A percentile compares a stretch with the other conserved stretches of the same genome.
phyloP scores from a whole-genome alignment of 768 basidiomycete genomes.

The Boletus reticulatus region DNA sequence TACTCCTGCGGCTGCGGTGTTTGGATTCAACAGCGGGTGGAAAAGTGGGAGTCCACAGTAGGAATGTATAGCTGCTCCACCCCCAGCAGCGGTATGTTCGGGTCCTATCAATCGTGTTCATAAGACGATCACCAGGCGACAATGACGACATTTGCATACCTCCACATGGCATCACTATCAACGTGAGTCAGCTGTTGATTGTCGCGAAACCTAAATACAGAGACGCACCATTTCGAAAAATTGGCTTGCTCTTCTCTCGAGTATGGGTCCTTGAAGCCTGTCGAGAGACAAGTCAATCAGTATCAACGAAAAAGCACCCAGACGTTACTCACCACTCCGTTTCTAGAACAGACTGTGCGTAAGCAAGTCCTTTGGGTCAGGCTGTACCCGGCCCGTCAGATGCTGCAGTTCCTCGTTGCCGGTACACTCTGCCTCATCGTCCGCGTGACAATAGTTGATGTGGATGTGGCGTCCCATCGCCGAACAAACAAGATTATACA shows the following conservation, averaged over 20 bases:
- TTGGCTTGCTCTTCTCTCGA: slow-evolving; percentile 53
- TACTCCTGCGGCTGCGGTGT: slow-evolving; percentile 26
- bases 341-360: slow-evolving; percentile 57
- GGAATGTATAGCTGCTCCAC: slow-evolving; percentile 44
- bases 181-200: neutral
- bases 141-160: slow-evolving; percentile 29
- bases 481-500: slow-evolving; percentile 57
- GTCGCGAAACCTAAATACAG: neutral
- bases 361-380: slow-evolving; percentile 52
- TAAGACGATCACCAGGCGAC: neutral
- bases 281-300: no score
- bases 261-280: slow-evolving; percentile 66
- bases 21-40: slow-evolving; percentile 38
- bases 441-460: slow-evolving; percentile 52
- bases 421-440: slow-evolving; percentile 36
- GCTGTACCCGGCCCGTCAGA: slow-evolving; percentile 39
- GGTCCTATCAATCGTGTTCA: slow-evolving; percentile 37
- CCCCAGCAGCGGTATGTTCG: slow-evolving; percentile 44
- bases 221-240: slow-evolving; percentile 52
- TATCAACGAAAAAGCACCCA: no score
- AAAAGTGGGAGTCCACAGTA: slow-evolving; percentile 55
- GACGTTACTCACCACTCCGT: slow-evolving; percentile 43
- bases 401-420: slow-evolving; percentile 46
- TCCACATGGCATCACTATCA: slow-evolving; percentile 44
- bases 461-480: slow-evolving; percentile 59